Percentiles rank a stretch among this genome's conserved stretches.
phyloP scores from a whole-genome alignment of 2,329 filamentous ascomycete genomes.

The Trichoderma afroharzianum region DNA sequence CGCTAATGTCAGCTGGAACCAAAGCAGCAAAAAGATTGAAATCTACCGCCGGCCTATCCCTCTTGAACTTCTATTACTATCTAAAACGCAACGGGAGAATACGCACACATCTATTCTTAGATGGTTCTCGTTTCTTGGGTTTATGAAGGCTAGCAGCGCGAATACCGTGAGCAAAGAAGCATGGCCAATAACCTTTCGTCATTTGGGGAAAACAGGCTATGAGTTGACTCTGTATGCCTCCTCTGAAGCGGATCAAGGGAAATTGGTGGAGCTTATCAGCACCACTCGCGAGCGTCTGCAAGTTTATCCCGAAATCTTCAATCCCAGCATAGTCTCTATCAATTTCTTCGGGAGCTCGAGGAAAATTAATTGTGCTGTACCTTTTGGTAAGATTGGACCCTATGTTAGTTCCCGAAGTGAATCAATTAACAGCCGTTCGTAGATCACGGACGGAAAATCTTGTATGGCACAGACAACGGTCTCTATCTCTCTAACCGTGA shows the following conservation, averaged over 20 bases:
- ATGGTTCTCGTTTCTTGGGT: not conserved
- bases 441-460: not conserved
- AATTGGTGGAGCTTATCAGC: not conserved
- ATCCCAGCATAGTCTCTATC: not conserved
- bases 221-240: not conserved
- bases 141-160: not conserved
- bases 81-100: not conserved
- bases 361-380: not conserved
- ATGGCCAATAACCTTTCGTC: not conserved
- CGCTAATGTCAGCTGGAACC: not conserved
- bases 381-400: not conserved
- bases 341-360: not conserved
- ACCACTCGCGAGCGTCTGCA: not conserved
- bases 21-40: not conserved
- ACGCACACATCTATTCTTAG: not conserved
- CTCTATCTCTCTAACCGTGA: not conserved
- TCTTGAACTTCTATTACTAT: not conserved
- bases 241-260: not conserved
- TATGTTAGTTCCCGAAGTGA: not conserved
- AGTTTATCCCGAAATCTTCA: not conserved
- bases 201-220: not conserved
- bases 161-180: not conserved
- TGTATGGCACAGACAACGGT: not conserved
- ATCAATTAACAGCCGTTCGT: not conserved
- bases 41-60: not conserved